A percentile compares a stretch with the other conserved stretches of the same genome.
These are phyloP conservation scores for Lasiosphaeria ovina DNA, from an alignment of 495 filamentous ascomycete genomes.

Conservation along the genomic window DNA sequence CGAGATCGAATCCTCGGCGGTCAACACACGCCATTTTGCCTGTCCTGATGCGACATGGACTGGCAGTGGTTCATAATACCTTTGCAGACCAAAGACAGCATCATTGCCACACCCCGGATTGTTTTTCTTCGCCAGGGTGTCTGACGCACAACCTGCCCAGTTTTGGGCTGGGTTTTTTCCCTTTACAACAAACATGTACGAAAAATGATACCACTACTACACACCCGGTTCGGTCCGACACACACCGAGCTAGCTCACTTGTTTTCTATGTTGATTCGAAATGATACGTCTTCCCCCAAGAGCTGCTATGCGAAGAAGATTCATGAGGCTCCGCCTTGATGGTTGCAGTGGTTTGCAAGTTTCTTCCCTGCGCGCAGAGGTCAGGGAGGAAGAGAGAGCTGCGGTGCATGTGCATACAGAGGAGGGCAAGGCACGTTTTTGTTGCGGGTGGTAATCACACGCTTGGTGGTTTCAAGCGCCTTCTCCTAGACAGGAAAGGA, in stretches of 20 bases:
- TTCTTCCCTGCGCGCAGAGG: background rate
- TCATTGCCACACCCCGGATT: background rate
- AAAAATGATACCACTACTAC: conserved; percentile 13
- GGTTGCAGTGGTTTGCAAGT: conserved; percentile 16
- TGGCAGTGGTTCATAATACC: background rate
- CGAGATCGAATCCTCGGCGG: background rate
- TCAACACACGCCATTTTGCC: background rate
- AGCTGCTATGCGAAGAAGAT: conserved; percentile 12
- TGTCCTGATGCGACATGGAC: background rate
- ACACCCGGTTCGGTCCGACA: conserved; percentile 22
- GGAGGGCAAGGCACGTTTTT: background rate
- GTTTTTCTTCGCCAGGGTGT: background rate
- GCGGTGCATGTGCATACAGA: background rate
- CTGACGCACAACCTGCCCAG: conserved; percentile 11
- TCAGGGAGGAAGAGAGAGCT: background rate
- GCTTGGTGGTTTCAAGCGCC: background rate
- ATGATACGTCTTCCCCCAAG: conserved; percentile 3
- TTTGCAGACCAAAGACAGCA: background rate
- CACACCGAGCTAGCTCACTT: conserved; percentile 12
- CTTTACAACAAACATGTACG: conserved; percentile 1
- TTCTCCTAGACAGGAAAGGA: too few relatives aligned
- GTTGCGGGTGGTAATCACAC: conserved; percentile 1
- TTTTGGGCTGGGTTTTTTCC: conserved; percentile 14
- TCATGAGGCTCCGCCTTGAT: conserved; percentile 9
- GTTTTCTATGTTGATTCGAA: conserved; percentile 21